phyloP scores from a whole-genome alignment of 2,329 filamentous ascomycete species.

The Pseudocercospora cruenta region DNA sequence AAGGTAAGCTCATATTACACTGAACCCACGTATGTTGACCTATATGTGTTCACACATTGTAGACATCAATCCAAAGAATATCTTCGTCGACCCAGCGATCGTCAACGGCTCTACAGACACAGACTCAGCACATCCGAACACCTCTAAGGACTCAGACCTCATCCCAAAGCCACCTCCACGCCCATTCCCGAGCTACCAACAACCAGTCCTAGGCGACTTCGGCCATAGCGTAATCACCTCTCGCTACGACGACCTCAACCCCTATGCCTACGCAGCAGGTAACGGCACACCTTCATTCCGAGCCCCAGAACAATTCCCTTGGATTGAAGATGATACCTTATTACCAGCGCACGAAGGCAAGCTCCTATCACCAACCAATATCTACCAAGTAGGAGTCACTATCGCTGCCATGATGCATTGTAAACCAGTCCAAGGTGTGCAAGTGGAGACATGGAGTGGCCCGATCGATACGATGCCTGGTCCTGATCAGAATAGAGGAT shows the following conservation, averaged over 20 bases:
- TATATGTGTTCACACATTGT: too few relatives aligned
- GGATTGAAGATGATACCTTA: neutral
- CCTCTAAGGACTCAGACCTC: too few relatives aligned
- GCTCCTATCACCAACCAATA: conserved; percentile 10
- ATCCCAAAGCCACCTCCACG: neutral
- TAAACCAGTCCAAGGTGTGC: neutral
- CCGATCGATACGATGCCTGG: neutral
- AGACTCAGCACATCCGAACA: neutral
- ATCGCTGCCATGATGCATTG: conserved; percentile 6
- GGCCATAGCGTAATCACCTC: conserved; percentile 9
- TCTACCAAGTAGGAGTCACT: conserved; percentile 5
- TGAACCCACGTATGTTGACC: too few relatives aligned
- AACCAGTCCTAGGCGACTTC: conserved; percentile 15
- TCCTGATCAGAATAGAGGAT: neutral
- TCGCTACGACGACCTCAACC: conserved; percentile 7
- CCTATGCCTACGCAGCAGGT: neutral
- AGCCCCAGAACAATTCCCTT: conserved; percentile 6
- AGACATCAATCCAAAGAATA: too few relatives aligned
- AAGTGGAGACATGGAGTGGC: neutral
- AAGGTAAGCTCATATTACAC: too few relatives aligned
- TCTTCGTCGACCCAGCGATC: too few relatives aligned
- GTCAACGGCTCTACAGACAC: neutral
- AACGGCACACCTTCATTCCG: neutral
- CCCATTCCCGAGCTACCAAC: neutral
- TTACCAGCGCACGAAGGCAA: neutral